phyloP scores from a whole-genome alignment of 2,329 filamentous ascomycete genomes.

The Fusarium napiforme region DNA sequence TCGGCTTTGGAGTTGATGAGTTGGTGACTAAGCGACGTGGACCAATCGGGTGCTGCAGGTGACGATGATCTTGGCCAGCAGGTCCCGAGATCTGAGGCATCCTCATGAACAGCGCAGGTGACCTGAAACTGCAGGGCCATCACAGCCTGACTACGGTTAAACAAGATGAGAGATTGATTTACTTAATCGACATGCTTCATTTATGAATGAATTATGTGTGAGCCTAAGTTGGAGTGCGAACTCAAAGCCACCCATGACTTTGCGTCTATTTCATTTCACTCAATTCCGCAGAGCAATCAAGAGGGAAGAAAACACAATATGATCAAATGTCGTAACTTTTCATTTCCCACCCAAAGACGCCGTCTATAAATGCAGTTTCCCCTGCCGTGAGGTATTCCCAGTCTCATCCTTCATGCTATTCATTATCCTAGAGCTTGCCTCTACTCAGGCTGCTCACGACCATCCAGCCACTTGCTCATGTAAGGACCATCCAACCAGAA shows the following conservation, averaged over 20 bases:
- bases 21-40: slow-evolving; percentile 37
- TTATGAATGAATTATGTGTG: no score
- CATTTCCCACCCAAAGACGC: slow-evolving; percentile 27
- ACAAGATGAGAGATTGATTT: rapidly evolving
- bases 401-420: slow-evolving; percentile 9
- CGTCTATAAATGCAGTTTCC: slow-evolving; percentile 35
- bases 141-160: background rate
- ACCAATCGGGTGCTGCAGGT: slow-evolving; percentile 31
- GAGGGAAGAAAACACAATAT: background rate
- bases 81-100: slow-evolving; percentile 29
- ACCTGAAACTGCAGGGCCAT: background rate
- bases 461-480: slow-evolving; percentile 74
- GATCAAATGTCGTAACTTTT: slow-evolving; percentile 13
- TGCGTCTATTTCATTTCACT: background rate
- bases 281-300: rapidly evolving
- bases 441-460: slow-evolving; percentile 45
- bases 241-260: no score
- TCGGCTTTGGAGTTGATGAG: slow-evolving; percentile 13
- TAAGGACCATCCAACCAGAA: slow-evolving; percentile 95
- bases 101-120: slow-evolving; percentile 7
- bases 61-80: slow-evolving; percentile 6
- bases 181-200: rapidly evolving
- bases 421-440: slow-evolving; percentile 2
- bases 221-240: background rate
- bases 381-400: slow-evolving; percentile 33